These are phyloP conservation scores for Panellus pusillus DNA, from an alignment of 768 basidiomycete species.

Conservation along the genomic window DNA sequence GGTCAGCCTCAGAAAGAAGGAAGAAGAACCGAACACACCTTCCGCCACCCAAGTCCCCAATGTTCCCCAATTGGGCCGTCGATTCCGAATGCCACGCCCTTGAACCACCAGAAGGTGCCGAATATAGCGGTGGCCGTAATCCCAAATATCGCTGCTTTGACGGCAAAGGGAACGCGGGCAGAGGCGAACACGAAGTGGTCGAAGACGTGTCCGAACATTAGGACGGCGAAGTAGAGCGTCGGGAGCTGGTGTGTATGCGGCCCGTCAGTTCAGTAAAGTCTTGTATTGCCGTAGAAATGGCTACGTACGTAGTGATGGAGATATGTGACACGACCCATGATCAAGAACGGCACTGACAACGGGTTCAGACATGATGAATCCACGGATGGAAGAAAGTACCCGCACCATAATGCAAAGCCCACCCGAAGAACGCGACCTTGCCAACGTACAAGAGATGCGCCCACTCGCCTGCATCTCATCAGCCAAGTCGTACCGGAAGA, in stretches of 20 bases:
- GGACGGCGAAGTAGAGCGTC: conserved; percentile 93
- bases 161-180: conserved; percentile 54
- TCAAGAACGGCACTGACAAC: conserved; percentile 82
- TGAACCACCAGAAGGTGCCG: conserved; percentile 95
- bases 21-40: conserved; percentile 36
- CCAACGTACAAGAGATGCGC: conserved; percentile 91
- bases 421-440: conserved; percentile 89
- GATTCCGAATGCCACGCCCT: conserved; percentile 84
- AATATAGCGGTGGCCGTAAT: conserved; percentile 59
- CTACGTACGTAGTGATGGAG: conserved; percentile 87
- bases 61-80: conserved; percentile 83
- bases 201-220: conserved; percentile 87
- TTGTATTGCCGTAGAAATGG: conserved; percentile 16
- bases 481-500: neutral
- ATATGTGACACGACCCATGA: conserved; percentile 98
- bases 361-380: neutral
- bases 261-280: neutral
- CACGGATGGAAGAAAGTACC: conserved; percentile 1
- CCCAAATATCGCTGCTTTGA: conserved; percentile 74
- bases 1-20: too few relatives aligned
- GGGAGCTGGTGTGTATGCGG: conserved; percentile 73
- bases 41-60: conserved; percentile 78
- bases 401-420: conserved; percentile 89
- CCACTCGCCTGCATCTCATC: conserved; percentile 68
- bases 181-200: conserved; percentile 93